A percentile compares a stretch with the other conserved stretches of the same genome.
phyloP scores from a whole-genome alignment of 208 protist species.

The Giardia muris region DNA sequence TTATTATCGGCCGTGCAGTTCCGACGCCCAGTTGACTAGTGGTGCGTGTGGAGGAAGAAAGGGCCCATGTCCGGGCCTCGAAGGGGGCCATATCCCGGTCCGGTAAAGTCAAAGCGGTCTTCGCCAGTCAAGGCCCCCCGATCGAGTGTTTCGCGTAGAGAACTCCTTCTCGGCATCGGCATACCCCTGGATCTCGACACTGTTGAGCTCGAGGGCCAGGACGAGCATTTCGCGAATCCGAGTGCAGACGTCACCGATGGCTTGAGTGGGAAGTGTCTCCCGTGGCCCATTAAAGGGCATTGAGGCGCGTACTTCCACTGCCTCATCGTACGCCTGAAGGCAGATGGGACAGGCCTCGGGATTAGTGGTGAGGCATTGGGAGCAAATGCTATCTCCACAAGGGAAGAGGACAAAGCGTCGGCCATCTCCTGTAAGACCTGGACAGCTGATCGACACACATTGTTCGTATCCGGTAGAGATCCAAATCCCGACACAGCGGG shows the following conservation, averaged over 20 bases:
- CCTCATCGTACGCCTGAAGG: neutral
- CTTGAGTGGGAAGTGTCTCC: neutral
- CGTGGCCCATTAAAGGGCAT: neutral
- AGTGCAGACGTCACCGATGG: neutral
- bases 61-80: neutral
- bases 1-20: neutral
- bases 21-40: neutral
- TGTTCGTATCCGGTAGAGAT: neutral
- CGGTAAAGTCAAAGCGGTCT: neutral
- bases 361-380: neutral
- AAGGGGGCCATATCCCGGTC: neutral
- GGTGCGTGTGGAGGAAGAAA: neutral
- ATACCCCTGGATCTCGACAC: neutral
- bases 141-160: neutral
- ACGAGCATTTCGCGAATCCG: neutral
- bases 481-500: neutral
- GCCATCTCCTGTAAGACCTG: neutral
- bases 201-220: neutral
- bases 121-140: neutral
- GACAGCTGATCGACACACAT: neutral
- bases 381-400: neutral
- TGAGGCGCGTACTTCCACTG: neutral
- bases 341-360: neutral
- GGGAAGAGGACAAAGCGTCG: neutral
- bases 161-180: neutral